Evolutionary conservation across 495 filamentous ascomycete species (phyloP).

Genomic region (Penicillium roqueforti): DNA sequence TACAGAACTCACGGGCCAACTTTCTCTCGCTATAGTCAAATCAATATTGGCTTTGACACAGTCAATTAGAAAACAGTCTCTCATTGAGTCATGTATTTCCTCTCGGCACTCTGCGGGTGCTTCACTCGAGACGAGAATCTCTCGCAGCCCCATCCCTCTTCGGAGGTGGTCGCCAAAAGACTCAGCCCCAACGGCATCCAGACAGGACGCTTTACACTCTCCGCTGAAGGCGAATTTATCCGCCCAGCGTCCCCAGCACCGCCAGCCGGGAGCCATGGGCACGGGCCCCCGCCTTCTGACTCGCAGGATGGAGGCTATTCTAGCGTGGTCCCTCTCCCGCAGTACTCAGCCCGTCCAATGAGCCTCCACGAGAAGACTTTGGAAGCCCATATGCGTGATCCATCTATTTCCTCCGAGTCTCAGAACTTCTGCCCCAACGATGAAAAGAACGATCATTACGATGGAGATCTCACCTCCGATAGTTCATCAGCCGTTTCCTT

Average conservation of each 20-base stretch:
- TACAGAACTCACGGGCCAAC: neutral
- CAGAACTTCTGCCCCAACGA: constrained; percentile 15
- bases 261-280: constrained; percentile 10
- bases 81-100: constrained; percentile 25
- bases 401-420: constrained; percentile 29
- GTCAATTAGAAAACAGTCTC: neutral
- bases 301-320: constrained; percentile 31
- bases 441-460: constrained; percentile 33
- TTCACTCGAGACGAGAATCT: constrained; percentile 16
- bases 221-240: constrained; percentile 21
- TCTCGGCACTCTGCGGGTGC: constrained; percentile 31
- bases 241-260: constrained; percentile 10
- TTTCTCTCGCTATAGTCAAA: neutral
- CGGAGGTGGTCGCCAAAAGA: constrained; percentile 15
- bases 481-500: constrained; percentile 43
- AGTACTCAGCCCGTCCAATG: constrained; percentile 41
- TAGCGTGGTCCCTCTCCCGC: constrained; percentile 36
- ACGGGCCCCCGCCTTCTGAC: constrained; percentile 19
- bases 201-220: constrained; percentile 28
- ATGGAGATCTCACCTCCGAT: constrained; percentile 36
- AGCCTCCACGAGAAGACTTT: constrained; percentile 45
- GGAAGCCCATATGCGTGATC: constrained; percentile 36
- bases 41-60: neutral
- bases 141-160: constrained; percentile 5
- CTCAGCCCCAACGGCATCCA: constrained; percentile 47